Conservation (phyloP, 805 yeast genomes). For the Danielia oregonensis region DNA sequence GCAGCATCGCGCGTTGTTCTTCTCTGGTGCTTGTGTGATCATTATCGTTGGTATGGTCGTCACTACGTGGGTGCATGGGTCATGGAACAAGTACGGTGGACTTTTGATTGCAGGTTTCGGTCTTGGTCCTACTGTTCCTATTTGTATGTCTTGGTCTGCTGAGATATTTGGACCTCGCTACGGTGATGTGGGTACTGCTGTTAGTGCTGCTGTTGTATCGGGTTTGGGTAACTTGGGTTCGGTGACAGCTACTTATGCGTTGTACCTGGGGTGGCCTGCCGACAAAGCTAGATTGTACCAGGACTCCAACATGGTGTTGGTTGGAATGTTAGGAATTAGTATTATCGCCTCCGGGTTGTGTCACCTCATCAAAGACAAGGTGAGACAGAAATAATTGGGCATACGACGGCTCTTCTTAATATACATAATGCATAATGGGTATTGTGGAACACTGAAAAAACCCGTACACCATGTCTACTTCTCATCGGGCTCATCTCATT, state of each 20-base stretch:
- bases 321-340: conserved; percentile 70
- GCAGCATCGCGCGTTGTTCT: conserved; percentile 56
- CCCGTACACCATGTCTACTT: neutral
- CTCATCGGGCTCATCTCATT: conserved; percentile 1
- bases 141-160: conserved; percentile 78
- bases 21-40: conserved; percentile 57
- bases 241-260: conserved; percentile 80
- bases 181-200: conserved; percentile 85
- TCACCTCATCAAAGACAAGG: conserved; percentile 27
- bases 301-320: conserved; percentile 81
- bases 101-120: conserved; percentile 81
- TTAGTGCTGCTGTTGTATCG: conserved; percentile 75
- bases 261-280: conserved; percentile 84
- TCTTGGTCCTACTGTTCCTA: conserved; percentile 88
- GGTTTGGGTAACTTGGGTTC: conserved; percentile 88
- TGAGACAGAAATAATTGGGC: conserved; percentile 19
- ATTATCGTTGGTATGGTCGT: conserved; percentile 75
- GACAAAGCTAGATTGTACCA: conserved; percentile 59
- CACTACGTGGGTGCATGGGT: conserved; percentile 66
- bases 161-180: conserved; percentile 67
- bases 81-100: conserved; percentile 81
- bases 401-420: neutral
- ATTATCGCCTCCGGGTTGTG: conserved; percentile 45
- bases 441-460: conserved; percentile 1
- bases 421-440: neutral